Conservation (phyloP, 2,329 filamentous ascomycete genomes). For the Coniochaeta ligniaria region DNA sequence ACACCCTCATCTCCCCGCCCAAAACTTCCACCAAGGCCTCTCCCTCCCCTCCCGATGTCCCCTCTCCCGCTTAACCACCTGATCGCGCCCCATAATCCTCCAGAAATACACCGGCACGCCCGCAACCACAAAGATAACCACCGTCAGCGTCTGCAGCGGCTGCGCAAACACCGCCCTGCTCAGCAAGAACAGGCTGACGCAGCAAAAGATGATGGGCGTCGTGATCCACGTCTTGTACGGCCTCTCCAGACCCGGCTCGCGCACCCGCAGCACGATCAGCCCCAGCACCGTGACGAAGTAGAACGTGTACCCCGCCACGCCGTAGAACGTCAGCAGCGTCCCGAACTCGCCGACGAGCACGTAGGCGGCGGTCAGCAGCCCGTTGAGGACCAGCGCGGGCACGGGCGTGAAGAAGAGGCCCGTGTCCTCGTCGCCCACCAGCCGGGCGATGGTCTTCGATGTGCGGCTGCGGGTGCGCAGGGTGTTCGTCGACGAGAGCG, state of each 20-base stretch:
- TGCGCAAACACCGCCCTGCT: constrained; percentile 85
- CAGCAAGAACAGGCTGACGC: constrained; percentile 87
- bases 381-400: constrained; percentile 81
- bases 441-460: constrained; percentile 48
- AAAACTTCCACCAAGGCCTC: constrained; percentile 52
- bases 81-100: constrained; percentile 61
- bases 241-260: constrained; percentile 78
- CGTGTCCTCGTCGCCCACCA: constrained; percentile 68
- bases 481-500: constrained; percentile 25
- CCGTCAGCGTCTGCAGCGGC: constrained; percentile 81
- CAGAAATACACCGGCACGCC: constrained; percentile 88
- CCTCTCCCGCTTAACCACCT: constrained; percentile 34
- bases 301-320: constrained; percentile 93
- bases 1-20: constrained; percentile 31
- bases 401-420: constrained; percentile 92
- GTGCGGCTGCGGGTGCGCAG: constrained; percentile 48
- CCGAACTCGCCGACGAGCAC: constrained; percentile 83
- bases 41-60: constrained; percentile 16
- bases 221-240: constrained; percentile 96
- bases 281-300: constrained; percentile 95
- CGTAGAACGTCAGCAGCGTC: constrained; percentile 93
- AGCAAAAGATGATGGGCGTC: constrained; percentile 97
- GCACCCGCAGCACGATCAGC: constrained; percentile 80
- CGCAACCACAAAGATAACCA: constrained; percentile 74
- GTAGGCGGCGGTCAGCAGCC: constrained; percentile 65